Percentiles rank a stretch among this genome's conserved stretches.
phyloP scores from a whole-genome alignment of 805 yeast species.

The Zygosaccharomyces gambellarensis region DNA sequence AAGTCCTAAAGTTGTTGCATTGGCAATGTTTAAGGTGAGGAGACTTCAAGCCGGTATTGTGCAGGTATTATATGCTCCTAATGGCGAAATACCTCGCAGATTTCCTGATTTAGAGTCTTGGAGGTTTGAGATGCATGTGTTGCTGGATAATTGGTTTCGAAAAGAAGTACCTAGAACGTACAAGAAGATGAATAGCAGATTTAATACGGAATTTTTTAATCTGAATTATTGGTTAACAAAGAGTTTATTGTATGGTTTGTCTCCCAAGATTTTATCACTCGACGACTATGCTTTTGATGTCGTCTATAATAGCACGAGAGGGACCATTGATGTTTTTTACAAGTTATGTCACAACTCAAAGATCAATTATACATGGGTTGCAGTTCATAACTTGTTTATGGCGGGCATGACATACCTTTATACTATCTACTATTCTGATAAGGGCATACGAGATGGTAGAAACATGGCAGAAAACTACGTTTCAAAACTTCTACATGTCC shows the following conservation, averaged over 20 bases:
- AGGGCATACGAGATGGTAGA: conserved; percentile 43
- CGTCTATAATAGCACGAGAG: conserved; percentile 60
- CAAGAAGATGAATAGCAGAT: conserved; percentile 64
- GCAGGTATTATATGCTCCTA: conserved; percentile 59
- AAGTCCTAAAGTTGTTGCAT: conserved; percentile 63
- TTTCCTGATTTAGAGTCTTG: conserved; percentile 54
- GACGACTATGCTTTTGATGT: conserved; percentile 49
- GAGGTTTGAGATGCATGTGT: conserved; percentile 48
- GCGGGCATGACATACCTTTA: conserved; percentile 83
- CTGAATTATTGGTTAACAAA: conserved; percentile 75
- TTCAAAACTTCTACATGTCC: conserved; percentile 48
- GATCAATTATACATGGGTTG: conserved; percentile 88
- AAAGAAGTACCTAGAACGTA: conserved; percentile 49
- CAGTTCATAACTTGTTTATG: conserved; percentile 82
- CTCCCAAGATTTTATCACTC: conserved; percentile 61
- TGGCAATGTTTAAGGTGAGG: conserved; percentile 64
- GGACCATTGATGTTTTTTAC: conserved; percentile 59
- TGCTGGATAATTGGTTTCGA: conserved; percentile 60
- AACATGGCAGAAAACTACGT: conserved; percentile 48
- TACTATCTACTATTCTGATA: conserved; percentile 65
- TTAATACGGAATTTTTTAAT: conserved; percentile 63
- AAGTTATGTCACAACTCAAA: conserved; percentile 51
- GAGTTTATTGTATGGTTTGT: conserved; percentile 67
- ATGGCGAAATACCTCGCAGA: conserved; percentile 63
- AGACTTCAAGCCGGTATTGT: conserved; percentile 75